Conservation (phyloP, 129 eudicot species). For the Escallonia rubra region DNA sequence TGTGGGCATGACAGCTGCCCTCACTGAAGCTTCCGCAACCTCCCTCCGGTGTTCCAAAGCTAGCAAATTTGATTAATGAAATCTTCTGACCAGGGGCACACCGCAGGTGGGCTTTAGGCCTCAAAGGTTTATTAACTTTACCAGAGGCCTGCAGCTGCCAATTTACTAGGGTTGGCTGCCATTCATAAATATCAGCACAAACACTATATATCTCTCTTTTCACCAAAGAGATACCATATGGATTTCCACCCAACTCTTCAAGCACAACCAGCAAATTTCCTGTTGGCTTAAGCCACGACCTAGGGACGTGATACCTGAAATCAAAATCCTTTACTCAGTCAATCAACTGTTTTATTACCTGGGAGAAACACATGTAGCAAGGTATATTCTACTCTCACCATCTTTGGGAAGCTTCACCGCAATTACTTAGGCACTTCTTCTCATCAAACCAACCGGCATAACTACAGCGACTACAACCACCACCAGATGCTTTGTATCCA, state of each 20-base stretch:
- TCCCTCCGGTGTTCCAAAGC: slow-evolving; percentile 96
- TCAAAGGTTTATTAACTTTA: slow-evolving; percentile 61
- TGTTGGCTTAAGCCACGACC: slow-evolving; percentile 84
- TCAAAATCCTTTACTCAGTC: slow-evolving; percentile 2
- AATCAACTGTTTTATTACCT: neutral
- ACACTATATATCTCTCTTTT: slow-evolving; percentile 71
- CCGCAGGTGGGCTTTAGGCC: slow-evolving; percentile 93
- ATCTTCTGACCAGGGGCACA: slow-evolving; percentile 90
- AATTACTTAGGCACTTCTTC: slow-evolving; percentile 79
- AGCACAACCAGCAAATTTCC: slow-evolving; percentile 85
- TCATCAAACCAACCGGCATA: slow-evolving; percentile 84
- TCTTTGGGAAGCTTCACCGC: slow-evolving; percentile 97
- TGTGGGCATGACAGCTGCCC: slow-evolving; percentile 91
- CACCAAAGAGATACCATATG: slow-evolving; percentile 68
- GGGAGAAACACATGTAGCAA: neutral
- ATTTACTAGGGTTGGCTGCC: slow-evolving; percentile 89
- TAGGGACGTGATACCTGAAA: slow-evolving; percentile 92
- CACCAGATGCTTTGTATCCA: slow-evolving; percentile 66
- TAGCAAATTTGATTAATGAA: slow-evolving; percentile 90
- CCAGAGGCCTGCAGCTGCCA: slow-evolving; percentile 76
- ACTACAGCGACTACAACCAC: slow-evolving; percentile 68
- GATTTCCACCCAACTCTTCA: slow-evolving; percentile 96
- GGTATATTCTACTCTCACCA: slow-evolving; percentile 44
- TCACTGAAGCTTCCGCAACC: slow-evolving; percentile 75
- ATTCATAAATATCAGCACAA: slow-evolving; percentile 85